phyloP scores from a whole-genome alignment of 1,284 basidiomycete species.

The Grifola frondosa region DNA sequence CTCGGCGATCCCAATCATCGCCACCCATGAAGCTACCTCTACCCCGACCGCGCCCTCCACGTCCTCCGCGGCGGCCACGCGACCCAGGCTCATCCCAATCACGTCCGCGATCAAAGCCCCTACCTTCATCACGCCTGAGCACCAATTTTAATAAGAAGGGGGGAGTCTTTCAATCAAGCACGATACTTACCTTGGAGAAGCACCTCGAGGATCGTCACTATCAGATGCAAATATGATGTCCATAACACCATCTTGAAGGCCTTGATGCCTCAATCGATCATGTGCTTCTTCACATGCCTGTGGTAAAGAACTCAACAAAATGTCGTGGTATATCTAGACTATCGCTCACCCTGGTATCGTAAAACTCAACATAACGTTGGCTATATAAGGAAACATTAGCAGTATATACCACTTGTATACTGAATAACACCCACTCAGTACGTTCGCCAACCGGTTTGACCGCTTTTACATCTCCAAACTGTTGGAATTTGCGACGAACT shows the following conservation, averaged over 20 bases:
- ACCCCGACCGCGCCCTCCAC: slow-evolving; percentile 33
- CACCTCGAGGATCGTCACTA: slow-evolving; percentile 38
- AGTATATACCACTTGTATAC: too few species aligned
- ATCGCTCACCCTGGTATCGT: slow-evolving; percentile 81
- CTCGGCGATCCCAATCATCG: slow-evolving; percentile 45
- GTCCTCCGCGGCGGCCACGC: slow-evolving; percentile 35
- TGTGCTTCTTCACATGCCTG: slow-evolving; percentile 78
- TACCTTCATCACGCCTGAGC: slow-evolving; percentile 20
- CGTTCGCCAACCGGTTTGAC: slow-evolving; percentile 68
- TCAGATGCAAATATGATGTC: slow-evolving; percentile 92
- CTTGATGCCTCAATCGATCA: slow-evolving; percentile 76
- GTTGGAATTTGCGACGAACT: slow-evolving; percentile 78
- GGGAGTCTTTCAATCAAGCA: too few species aligned
- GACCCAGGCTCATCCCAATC: slow-evolving; percentile 48
- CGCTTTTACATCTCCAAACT: slow-evolving; percentile 88
- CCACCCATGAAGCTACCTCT: slow-evolving; percentile 27
- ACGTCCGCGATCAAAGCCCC: slow-evolving; percentile 38
- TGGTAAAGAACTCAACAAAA: neutral
- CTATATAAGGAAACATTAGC: slow-evolving; percentile 42
- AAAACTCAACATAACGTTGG: slow-evolving; percentile 85
- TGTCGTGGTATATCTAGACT: slow-evolving; percentile 18
- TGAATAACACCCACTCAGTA: slow-evolving; percentile 64
- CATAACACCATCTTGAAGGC: slow-evolving; percentile 84
- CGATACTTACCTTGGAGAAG: slow-evolving; percentile 23
- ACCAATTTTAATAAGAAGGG: too few species aligned